phyloP scores from a whole-genome alignment of 768 basidiomycete species.

The Paxillus ammoniavirescens region DNA sequence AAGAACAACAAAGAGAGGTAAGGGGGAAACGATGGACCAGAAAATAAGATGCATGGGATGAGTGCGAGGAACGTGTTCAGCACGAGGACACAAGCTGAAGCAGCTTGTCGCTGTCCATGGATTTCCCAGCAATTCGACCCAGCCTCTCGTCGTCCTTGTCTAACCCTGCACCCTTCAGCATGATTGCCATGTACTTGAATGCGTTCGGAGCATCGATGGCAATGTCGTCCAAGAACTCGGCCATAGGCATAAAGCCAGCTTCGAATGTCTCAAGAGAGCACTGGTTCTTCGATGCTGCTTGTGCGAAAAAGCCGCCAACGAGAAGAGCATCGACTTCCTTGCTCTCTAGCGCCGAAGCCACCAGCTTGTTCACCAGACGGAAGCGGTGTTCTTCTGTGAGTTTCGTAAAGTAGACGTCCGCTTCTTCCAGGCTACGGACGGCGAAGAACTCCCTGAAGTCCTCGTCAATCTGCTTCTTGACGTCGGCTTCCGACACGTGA shows the following conservation, averaged over 20 bases:
- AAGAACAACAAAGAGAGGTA: no score
- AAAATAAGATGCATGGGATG: constrained; percentile 8
- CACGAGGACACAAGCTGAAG: constrained; percentile 52
- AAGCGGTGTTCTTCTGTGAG: constrained; percentile 65
- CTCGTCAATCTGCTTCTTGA: constrained; percentile 73
- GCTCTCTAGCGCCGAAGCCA: constrained; percentile 70
- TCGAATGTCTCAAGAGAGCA: constrained; percentile 65
- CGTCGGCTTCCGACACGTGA: constrained; percentile 65
- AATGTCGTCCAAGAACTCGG: constrained; percentile 83
- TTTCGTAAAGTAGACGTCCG: constrained; percentile 79
- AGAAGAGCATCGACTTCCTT: constrained; percentile 81
- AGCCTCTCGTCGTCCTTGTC: constrained; percentile 55
- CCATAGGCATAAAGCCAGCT: constrained; percentile 65
- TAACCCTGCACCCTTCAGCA: constrained; percentile 69
- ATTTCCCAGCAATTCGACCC: constrained; percentile 58
- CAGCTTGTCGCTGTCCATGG: constrained; percentile 57
- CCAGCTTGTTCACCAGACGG: constrained; percentile 72
- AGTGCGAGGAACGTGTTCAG: constrained; percentile 3
- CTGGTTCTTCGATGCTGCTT: constrained; percentile 57
- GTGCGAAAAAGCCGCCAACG: constrained; percentile 71
- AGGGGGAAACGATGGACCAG: constrained; percentile 5
- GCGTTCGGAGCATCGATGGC: constrained; percentile 90
- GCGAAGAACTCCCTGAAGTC: constrained; percentile 86
- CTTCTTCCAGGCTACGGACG: constrained; percentile 83
- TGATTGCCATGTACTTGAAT: constrained; percentile 67